A percentile compares a stretch with the other conserved stretches of the same genome.
phyloP scores from a whole-genome alignment of 345 rosid species.

The Clarkia xantiana region DNA sequence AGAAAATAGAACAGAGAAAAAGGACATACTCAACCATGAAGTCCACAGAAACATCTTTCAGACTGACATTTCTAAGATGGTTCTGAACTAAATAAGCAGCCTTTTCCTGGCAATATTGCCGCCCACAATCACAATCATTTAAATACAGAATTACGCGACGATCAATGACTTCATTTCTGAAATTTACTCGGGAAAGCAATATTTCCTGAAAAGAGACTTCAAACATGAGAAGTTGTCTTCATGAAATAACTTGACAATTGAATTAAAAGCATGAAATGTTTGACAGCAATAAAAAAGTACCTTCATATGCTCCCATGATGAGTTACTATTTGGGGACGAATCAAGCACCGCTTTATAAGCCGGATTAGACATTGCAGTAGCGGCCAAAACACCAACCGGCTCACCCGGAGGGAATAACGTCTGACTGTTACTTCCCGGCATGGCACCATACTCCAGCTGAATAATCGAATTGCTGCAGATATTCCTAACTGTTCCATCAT shows the following conservation, averaged over 20 bases:
- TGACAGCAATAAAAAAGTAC: slow-evolving; percentile 17
- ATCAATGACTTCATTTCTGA: slow-evolving; percentile 54
- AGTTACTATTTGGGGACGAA: slow-evolving; percentile 75
- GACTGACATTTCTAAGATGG: slow-evolving; percentile 63
- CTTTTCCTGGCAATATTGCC: slow-evolving; percentile 63
- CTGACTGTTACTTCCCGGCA: slow-evolving; percentile 29
- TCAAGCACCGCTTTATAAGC: slow-evolving; percentile 98
- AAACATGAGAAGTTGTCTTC: neutral
- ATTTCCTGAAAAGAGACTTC: slow-evolving; percentile 49
- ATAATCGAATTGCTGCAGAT: slow-evolving; percentile 69
- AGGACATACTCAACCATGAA: slow-evolving; percentile 69
- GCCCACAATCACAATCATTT: slow-evolving; percentile 61
- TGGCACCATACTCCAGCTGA: slow-evolving; percentile 63
- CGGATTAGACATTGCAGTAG: slow-evolving; percentile 96
- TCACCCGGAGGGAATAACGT: slow-evolving; percentile 72
- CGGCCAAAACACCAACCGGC: slow-evolving; percentile 95
- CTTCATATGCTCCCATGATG: slow-evolving; percentile 98
- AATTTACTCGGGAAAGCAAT: slow-evolving; percentile 62
- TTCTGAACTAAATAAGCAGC: slow-evolving; percentile 56
- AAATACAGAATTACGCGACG: slow-evolving; percentile 63
- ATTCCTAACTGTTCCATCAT: slow-evolving; percentile 91
- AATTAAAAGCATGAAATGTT: neutral
- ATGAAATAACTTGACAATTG: neutral
- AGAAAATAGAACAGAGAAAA: slow-evolving; percentile 2
- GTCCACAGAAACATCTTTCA: slow-evolving; percentile 49